Percentiles rank a stretch among this genome's conserved stretches.
Evolutionary conservation across 768 basidiomycete species (phyloP).

Genomic region (Rhodotorula sphaerocarpa): DNA sequence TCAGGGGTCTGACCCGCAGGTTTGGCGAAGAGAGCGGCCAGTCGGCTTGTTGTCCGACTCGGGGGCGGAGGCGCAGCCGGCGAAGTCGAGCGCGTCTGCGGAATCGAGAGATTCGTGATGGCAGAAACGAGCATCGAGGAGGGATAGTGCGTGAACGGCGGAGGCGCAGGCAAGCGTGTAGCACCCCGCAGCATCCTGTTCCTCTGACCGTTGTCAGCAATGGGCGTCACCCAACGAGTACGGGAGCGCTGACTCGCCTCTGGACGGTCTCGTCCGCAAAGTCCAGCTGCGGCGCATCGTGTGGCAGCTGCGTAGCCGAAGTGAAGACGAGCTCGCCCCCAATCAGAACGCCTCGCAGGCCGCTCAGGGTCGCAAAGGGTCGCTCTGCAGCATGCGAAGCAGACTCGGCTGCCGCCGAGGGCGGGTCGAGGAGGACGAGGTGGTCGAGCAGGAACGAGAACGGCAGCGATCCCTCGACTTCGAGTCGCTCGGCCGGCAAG

Average conservation of each 20-base stretch:
- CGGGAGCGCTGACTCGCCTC: constrained; percentile 50
- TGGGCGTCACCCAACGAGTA: constrained; percentile 45
- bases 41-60: constrained; percentile 37
- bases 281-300: constrained; percentile 45
- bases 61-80: constrained; percentile 42
- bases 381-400: constrained; percentile 25
- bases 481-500: constrained; percentile 57
- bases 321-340: constrained; percentile 13
- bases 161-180: constrained; percentile 41
- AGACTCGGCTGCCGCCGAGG: constrained; percentile 38
- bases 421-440: constrained; percentile 57
- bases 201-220: constrained; percentile 40
- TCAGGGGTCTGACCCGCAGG: constrained; percentile 43
- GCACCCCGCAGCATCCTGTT: constrained; percentile 49
- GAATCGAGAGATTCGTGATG: constrained; percentile 16
- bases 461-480: constrained; percentile 53
- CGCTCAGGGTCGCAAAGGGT: constrained; percentile 66
- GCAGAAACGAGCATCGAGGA: constrained; percentile 11
- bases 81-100: constrained; percentile 43
- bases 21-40: constrained; percentile 44
- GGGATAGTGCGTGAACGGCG: constrained; percentile 6
- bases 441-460: constrained; percentile 77
- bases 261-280: constrained; percentile 45
- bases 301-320: constrained; percentile 5
- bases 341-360: constrained; percentile 57